phyloP scores from a whole-genome alignment of 257 asterid species.

The Lithospermum erythrorhizon region DNA sequence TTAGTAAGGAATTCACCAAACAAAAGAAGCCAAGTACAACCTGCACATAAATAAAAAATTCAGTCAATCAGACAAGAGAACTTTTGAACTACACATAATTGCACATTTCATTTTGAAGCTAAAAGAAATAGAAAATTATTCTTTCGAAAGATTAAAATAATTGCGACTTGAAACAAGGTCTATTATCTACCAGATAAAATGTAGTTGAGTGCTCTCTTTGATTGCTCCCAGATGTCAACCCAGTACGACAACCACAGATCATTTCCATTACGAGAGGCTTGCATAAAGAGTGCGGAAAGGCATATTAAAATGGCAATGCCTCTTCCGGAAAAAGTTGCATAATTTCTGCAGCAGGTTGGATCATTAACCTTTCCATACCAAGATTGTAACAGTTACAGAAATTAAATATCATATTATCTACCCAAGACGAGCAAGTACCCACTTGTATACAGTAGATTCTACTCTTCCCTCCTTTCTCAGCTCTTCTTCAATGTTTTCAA shows the following conservation, averaged over 20 bases:
- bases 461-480: slow-evolving; percentile 83
- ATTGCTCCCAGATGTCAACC: slow-evolving; percentile 64
- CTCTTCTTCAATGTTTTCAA: slow-evolving; percentile 53
- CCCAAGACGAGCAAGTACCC: slow-evolving; percentile 22
- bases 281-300: slow-evolving; percentile 83
- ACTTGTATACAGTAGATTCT: slow-evolving; percentile 71
- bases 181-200: slow-evolving; percentile 54
- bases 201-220: slow-evolving; percentile 49
- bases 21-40: slow-evolving; percentile 62
- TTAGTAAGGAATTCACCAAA: slow-evolving; percentile 58
- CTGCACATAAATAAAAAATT: slow-evolving; percentile 26
- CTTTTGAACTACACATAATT: neutral
- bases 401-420: neutral
- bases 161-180: neutral
- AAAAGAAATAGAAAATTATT: neutral
- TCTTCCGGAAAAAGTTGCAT: slow-evolving; percentile 89
- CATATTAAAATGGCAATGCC: slow-evolving; percentile 45
- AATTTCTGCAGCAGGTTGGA: slow-evolving; percentile 44
- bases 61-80: neutral
- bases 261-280: slow-evolving; percentile 95
- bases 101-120: neutral
- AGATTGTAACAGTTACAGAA: neutral
- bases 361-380: slow-evolving; percentile 9
- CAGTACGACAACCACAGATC: slow-evolving; percentile 92
- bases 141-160: slow-evolving; percentile 5